Conservation (phyloP, 495 filamentous ascomycete genomes). For the Neurospora sp. region DNA sequence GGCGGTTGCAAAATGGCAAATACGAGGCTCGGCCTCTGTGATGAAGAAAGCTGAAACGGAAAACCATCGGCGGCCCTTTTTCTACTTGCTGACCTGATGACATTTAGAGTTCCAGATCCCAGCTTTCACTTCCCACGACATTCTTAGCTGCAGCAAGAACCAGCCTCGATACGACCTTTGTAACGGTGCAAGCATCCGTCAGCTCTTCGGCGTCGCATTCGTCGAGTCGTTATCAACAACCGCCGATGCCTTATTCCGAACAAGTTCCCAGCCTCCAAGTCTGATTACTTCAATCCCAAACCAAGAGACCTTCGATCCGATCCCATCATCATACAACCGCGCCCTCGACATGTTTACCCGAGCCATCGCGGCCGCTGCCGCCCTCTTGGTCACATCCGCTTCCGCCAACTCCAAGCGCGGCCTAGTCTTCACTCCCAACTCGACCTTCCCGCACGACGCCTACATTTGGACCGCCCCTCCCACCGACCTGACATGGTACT, state of each 20-base stretch:
- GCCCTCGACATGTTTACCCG: not conserved
- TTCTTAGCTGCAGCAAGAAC: not conserved
- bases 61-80: not conserved
- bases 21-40: not conserved
- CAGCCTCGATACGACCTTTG: not conserved
- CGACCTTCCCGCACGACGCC: slow-evolving; percentile 44
- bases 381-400: slow-evolving; percentile 4
- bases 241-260: not conserved
- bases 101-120: not conserved
- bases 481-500: slow-evolving; percentile 68
- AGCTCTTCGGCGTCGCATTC: not conserved
- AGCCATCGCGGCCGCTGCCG: slow-evolving; percentile 1
- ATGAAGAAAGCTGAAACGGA: not conserved
- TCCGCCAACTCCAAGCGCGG: slow-evolving; percentile 55
- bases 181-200: not conserved
- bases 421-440: slow-evolving; percentile 51
- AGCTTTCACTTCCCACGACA: not conserved
- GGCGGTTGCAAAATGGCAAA: not conserved
- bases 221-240: not conserved
- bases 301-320: not conserved
- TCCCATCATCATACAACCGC: not conserved
- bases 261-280: not conserved
- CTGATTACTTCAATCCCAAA: not conserved
- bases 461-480: slow-evolving; percentile 43
- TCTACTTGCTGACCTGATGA: not conserved